Evolutionary conservation across 495 filamentous ascomycete genomes (phyloP).

Genomic region (Pyrenopolyporus hunteri): DNA sequence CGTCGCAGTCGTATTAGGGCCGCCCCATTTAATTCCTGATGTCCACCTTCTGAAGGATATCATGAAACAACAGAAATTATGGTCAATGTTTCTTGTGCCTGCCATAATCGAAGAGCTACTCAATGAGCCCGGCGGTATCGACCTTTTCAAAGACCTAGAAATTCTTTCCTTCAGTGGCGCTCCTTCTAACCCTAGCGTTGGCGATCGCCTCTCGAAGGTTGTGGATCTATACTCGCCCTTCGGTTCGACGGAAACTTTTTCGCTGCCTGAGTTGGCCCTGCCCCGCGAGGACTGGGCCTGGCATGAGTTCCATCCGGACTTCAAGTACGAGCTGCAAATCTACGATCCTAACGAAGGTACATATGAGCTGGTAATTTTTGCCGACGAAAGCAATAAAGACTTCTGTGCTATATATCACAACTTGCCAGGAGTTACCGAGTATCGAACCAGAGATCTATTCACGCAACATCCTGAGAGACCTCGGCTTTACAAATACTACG

Average conservation of each 20-base stretch:
- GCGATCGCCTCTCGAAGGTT: slow-evolving; percentile 11
- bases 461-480: slow-evolving; percentile 47
- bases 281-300: slow-evolving; percentile 34
- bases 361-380: slow-evolving; percentile 32
- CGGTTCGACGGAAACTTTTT: slow-evolving; percentile 34
- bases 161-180: slow-evolving; percentile 38
- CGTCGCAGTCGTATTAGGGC: slow-evolving; percentile 31
- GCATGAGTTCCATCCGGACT: slow-evolving; percentile 32
- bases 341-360: slow-evolving; percentile 30
- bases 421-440: slow-evolving; percentile 49
- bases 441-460: slow-evolving; percentile 57
- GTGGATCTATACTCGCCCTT: slow-evolving; percentile 25
- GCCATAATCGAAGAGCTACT: slow-evolving; percentile 39
- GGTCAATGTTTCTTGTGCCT: slow-evolving; percentile 27
- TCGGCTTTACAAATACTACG: slow-evolving; percentile 49
- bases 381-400: slow-evolving; percentile 4
- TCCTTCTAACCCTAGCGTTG: slow-evolving; percentile 6
- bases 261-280: slow-evolving; percentile 3
- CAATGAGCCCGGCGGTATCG: slow-evolving; percentile 14
- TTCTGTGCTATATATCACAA: slow-evolving; percentile 41
- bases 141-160: slow-evolving; percentile 27
- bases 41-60: slow-evolving; percentile 27
- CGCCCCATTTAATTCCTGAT: slow-evolving; percentile 32
- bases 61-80: slow-evolving; percentile 35
- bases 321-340: slow-evolving; percentile 31